These are phyloP conservation scores for Macrolepiota albuminosa DNA, from an alignment of 768 basidiomycete genomes.

Conservation along the genomic window DNA sequence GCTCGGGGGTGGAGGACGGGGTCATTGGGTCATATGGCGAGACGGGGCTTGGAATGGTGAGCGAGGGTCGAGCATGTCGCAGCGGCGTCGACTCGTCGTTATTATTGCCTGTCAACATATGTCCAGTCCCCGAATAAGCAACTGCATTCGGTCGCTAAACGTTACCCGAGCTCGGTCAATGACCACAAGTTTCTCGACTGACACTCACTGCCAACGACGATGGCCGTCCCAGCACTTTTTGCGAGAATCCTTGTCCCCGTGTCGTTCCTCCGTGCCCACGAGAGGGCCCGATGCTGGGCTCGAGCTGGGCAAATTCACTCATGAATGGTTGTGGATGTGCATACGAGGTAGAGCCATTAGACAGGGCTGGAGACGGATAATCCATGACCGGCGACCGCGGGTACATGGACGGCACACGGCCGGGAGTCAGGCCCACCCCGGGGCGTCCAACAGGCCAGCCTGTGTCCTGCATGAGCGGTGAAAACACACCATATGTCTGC, in stretches of 20 bases:
- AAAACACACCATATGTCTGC: neutral
- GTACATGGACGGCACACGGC: slow-evolving; percentile 4
- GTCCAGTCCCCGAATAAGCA: slow-evolving; percentile 31
- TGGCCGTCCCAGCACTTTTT: slow-evolving; percentile 3
- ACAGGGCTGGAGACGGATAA: slow-evolving; percentile 36
- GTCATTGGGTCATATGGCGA: slow-evolving; percentile 44
- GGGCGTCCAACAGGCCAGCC: slow-evolving; percentile 18
- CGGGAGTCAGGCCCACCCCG: slow-evolving; percentile 13
- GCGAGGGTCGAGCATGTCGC: slow-evolving; percentile 27
- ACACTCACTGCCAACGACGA: slow-evolving; percentile 16
- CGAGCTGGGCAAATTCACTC: slow-evolving; percentile 33
- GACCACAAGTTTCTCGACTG: neutral
- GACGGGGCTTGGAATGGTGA: slow-evolving; percentile 23
- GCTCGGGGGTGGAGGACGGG: slow-evolving; percentile 38
- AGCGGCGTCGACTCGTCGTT: slow-evolving; percentile 25
- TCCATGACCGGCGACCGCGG: slow-evolving; percentile 27
- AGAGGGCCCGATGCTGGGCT: slow-evolving; percentile 49
- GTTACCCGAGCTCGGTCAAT: neutral
- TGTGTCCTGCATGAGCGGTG: slow-evolving; percentile 7
- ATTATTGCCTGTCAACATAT: slow-evolving; percentile 34
- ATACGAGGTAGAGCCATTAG: slow-evolving; percentile 29
- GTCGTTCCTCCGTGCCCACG: slow-evolving; percentile 31
- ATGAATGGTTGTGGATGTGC: slow-evolving; percentile 17
- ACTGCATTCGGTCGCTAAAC: slow-evolving; percentile 21
- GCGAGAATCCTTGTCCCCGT: slow-evolving; percentile 31